Evolutionary conservation across 2,329 filamentous ascomycete genomes (phyloP).

Genomic region (Botrytis sinoallii): DNA sequence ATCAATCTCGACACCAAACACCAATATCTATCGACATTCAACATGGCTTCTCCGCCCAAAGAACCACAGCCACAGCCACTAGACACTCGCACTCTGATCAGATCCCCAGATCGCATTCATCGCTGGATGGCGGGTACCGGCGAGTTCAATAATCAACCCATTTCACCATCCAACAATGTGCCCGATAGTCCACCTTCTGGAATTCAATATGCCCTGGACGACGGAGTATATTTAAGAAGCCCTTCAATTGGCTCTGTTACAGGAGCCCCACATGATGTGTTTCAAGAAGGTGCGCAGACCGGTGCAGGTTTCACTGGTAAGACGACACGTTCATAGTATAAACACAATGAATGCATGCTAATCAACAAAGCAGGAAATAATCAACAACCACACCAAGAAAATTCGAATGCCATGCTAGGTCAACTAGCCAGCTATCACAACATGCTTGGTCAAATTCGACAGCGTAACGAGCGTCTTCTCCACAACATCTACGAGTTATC

Average conservation of each 20-base stretch:
- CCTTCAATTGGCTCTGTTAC: background rate
- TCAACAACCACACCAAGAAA: background rate
- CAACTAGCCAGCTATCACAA: background rate
- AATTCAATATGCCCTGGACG: background rate
- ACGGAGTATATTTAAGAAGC: background rate
- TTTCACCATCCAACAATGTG: background rate
- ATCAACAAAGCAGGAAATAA: background rate
- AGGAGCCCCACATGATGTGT: fast-evolving
- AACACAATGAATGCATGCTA: background rate
- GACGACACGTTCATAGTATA: fast-evolving
- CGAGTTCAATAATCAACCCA: background rate
- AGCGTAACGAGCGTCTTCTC: too few species aligned
- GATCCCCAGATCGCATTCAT: background rate
- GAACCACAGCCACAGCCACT: background rate
- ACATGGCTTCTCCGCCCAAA: background rate
- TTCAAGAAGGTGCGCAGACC: background rate
- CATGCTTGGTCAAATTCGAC: background rate
- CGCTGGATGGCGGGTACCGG: background rate
- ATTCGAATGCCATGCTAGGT: background rate
- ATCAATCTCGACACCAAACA: background rate
- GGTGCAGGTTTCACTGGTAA: background rate
- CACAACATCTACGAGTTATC: too few species aligned
- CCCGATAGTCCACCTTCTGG: background rate
- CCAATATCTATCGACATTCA: background rate
- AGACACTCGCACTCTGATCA: background rate